Base-by-base conservation (phyloP, 768 basidiomycete genomes). In the Kwoniella europaea region DNA sequence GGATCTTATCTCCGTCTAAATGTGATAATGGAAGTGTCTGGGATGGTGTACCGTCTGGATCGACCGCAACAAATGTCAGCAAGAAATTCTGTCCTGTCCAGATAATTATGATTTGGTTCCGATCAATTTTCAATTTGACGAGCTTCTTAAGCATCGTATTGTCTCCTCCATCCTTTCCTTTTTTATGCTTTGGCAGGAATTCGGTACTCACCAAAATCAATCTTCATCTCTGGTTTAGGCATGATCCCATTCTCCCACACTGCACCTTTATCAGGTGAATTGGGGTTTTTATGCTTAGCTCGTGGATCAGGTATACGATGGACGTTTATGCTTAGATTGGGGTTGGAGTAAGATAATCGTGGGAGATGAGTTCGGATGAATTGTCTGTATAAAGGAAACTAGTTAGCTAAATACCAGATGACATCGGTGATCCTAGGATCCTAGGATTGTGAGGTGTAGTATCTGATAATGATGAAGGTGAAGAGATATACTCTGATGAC, bases 261-360 rank as follows among this genome's bases (percentile, higher is more conserved):
- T 1, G 63, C 71, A 6, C 41, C 67, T 41, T 42, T 50, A 64
- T 72, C 67, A 6, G 68, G 63, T 41, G 27, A 55, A 57, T 78
- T 76, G 0, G 70, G 70, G 62, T 74, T 57, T 46, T 70, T 72
- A 22, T 52, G 43, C 53, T 73, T 73, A 13, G 50, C 27, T 62
- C 77, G 57, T n/a, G 77, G 75, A 68, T 79, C 77, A 4, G 62
- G 66, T 69, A 79, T 71, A 24, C 73, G 65, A 20, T 76, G 61
- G 29, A 74, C 54, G 27, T 35, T 56, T 24, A 71, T 54, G 24
- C 67, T 65, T 12, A 77, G 50, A n/a, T 60, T 46, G 7, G 78
- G 78, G 65, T 79, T 79, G 54, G 68, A 65, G 56, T 75, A 79
- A 50, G 76, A 76, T 66, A 79, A 20, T 59, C 64, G 42, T 4